Percentiles rank a stretch among this genome's conserved stretches.
Evolutionary conservation across 169 alveolate species (phyloP).

Genomic region (Theileria parva): DNA sequence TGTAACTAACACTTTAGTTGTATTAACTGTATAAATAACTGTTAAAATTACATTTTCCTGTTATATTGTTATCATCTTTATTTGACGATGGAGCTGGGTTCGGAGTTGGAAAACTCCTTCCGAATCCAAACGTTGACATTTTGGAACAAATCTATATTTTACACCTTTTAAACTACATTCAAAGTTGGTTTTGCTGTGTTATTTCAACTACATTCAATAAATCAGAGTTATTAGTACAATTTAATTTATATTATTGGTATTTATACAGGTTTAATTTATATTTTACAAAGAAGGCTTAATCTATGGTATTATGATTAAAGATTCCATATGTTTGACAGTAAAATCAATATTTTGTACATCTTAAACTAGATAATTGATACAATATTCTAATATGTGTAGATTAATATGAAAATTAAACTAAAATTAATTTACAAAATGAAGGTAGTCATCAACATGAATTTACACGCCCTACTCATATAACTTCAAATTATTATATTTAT

Average conservation of each 20-base stretch:
- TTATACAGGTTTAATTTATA: no score
- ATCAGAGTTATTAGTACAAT: neutral
- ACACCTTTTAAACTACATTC: constrained; percentile 1
- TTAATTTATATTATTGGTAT: no score
- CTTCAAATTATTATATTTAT: neutral
- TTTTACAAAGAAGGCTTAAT: neutral
- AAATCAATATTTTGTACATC: neutral
- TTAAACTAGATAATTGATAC: neutral
- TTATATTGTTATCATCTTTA: constrained; percentile 61
- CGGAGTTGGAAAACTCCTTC: constrained; percentile 17
- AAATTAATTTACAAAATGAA: neutral
- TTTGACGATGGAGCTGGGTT: constrained; percentile 34
- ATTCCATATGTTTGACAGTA: neutral
- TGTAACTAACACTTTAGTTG: neutral
- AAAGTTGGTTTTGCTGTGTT: no score
- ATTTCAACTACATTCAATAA: neutral
- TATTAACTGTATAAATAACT: neutral
- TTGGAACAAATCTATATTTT: neutral
- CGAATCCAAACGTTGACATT: constrained; percentile 22
- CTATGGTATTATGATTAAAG: neutral
- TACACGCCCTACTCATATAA: neutral
- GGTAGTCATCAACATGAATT: neutral
- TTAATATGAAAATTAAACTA: neutral
- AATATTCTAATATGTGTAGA: neutral
- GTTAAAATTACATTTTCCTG: constrained; percentile 48